phyloP scores from a whole-genome alignment of 2,329 filamentous ascomycete species.

The Aschersonia sp. region DNA sequence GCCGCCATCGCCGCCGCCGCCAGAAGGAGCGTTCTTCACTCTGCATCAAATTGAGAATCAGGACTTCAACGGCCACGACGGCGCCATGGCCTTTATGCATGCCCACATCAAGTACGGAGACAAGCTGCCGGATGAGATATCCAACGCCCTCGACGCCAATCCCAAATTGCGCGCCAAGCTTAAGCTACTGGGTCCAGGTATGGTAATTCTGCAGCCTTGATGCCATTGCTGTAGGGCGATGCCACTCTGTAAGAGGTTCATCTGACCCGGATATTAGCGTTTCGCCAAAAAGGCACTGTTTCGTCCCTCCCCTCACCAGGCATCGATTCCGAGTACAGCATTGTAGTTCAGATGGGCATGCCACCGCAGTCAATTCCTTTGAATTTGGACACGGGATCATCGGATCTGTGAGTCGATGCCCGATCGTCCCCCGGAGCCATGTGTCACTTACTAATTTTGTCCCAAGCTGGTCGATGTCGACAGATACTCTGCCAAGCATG shows the following conservation, averaged over 20 bases:
- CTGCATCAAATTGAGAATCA: conserved; percentile 20
- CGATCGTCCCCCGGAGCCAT: too few relatives aligned
- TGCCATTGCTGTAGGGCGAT: too few relatives aligned
- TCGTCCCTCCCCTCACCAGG: conserved; percentile 14
- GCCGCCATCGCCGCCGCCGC: background rate
- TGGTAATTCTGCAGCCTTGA: background rate
- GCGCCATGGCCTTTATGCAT: conserved; percentile 12
- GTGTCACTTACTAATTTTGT: too few relatives aligned
- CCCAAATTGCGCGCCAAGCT: conserved; percentile 12
- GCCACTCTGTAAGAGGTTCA: too few relatives aligned
- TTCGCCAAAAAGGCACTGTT: conserved; percentile 9
- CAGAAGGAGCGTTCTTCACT: conserved; percentile 8
- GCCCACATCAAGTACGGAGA: conserved; percentile 23
- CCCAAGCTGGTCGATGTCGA: conserved; percentile 52
- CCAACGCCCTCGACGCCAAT: conserved; percentile 10
- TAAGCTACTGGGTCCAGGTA: conserved; percentile 2
- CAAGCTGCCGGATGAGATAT: conserved; percentile 13
- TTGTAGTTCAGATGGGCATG: conserved; percentile 47
- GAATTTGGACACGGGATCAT: conserved; percentile 51
- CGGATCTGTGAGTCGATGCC: conserved; percentile 28
- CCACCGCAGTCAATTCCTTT: conserved; percentile 42
- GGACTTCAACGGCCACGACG: conserved; percentile 18
- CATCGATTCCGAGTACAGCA: conserved; percentile 41
- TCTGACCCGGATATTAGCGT: background rate
- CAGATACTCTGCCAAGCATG: conserved; percentile 31